Conservation (phyloP, 2,329 filamentous ascomycete genomes). For the Aureobasidium musti region DNA sequence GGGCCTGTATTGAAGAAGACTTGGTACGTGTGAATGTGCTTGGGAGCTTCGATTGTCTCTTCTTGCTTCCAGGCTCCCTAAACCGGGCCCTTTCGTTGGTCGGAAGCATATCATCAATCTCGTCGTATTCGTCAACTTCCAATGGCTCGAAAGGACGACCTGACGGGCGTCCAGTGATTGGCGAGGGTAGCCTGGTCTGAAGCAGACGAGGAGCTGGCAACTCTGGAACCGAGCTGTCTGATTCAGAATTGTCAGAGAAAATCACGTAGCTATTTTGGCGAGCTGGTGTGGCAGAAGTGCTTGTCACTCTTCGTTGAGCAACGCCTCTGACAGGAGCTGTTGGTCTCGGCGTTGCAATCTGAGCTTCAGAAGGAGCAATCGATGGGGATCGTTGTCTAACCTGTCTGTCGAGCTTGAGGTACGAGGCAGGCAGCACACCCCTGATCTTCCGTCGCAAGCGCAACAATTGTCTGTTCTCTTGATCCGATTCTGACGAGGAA, state of each 20-base stretch:
- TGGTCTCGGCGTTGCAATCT: background rate
- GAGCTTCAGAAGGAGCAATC: background rate
- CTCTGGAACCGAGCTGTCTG: constrained; percentile 29
- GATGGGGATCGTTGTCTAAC: constrained; percentile 29
- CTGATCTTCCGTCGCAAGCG: constrained; percentile 48
- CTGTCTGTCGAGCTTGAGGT: constrained; percentile 51
- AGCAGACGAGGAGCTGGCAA: constrained; percentile 30
- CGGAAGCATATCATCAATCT: constrained; percentile 47
- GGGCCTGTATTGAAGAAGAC: background rate
- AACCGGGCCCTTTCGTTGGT: constrained; percentile 30
- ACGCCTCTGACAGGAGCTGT: constrained; percentile 37
- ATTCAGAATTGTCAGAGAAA: constrained; percentile 44
- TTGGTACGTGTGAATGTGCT: constrained; percentile 38
- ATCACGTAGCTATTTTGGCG: constrained; percentile 26
- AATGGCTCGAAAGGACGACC: constrained; percentile 34
- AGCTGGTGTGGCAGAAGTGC: constrained; percentile 1
- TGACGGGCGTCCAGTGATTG: background rate
- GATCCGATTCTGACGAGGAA: constrained; percentile 39
- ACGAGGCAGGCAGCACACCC: constrained; percentile 54
- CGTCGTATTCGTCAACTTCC: constrained; percentile 51
- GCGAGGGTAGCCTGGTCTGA: constrained; percentile 19
- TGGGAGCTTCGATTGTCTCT: constrained; percentile 45
- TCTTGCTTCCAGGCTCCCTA: constrained; percentile 34
- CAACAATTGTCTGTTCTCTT: constrained; percentile 40
- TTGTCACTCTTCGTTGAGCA: constrained; percentile 31